Evolutionary conservation across 495 filamentous ascomycete species (phyloP).

Genomic region (Annulohypoxylon maeteangense): DNA sequence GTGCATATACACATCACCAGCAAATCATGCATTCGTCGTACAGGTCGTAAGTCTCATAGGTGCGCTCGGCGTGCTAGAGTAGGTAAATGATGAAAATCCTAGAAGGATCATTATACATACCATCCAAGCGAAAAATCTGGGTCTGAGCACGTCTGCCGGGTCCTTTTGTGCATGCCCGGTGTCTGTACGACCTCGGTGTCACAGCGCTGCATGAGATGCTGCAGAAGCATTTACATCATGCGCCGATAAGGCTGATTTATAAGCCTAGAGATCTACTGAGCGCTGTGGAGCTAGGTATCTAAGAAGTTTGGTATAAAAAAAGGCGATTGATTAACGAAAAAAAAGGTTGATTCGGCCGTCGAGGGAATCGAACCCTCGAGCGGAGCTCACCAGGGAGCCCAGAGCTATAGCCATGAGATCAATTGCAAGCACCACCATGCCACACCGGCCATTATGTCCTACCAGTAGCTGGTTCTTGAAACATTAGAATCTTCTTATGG

Average conservation of each 20-base stretch:
- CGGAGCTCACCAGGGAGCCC: neutral
- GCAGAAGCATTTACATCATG: neutral
- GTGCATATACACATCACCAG: neutral
- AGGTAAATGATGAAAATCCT: neutral
- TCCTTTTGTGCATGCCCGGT: neutral
- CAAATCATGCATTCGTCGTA: too few relatives aligned
- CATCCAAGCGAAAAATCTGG: neutral
- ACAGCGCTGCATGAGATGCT: neutral
- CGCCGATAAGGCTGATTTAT: neutral
- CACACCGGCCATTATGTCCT: neutral
- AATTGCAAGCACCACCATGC: neutral
- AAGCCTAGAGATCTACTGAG: neutral
- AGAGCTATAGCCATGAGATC: neutral
- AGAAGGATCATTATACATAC: neutral
- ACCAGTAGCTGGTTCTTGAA: too few relatives aligned
- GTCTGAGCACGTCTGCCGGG: neutral
- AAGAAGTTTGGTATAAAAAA: neutral
- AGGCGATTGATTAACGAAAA: neutral
- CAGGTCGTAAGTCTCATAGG: too few relatives aligned
- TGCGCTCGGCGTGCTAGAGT: neutral
- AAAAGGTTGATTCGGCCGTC: neutral
- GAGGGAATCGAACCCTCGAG: constrained; percentile 5
- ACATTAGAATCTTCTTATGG: neutral
- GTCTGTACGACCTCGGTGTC: neutral
- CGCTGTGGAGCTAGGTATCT: too few relatives aligned